phyloP scores from a whole-genome alignment of 768 basidiomycete species.

The Tulasnella sp. region DNA sequence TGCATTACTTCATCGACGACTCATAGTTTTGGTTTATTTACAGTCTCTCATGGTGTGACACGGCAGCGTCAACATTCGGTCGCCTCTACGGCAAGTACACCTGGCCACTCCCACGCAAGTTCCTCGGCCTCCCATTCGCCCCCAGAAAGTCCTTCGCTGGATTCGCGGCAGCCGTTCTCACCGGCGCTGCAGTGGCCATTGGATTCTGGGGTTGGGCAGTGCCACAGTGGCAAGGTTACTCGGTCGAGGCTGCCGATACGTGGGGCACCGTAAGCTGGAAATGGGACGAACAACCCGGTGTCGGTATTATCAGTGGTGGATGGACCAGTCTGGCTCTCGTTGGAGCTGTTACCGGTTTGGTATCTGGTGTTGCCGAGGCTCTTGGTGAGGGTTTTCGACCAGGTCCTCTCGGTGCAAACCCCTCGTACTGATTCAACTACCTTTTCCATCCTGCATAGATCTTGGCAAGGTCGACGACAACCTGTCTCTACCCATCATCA shows the following conservation, averaged over 20 bases:
- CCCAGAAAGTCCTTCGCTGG: slow-evolving; percentile 82
- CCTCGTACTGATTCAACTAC: slow-evolving; percentile 5
- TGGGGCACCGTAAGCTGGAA: slow-evolving; percentile 33
- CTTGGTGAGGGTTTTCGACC: slow-evolving; percentile 55
- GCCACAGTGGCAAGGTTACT: slow-evolving; percentile 43
- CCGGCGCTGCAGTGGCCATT: slow-evolving; percentile 61
- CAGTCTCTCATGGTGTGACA: slow-evolving; percentile 95
- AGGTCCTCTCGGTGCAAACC: slow-evolving; percentile 16
- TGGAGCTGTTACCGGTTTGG: slow-evolving; percentile 64
- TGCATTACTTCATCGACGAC: no score
- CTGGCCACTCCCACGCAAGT: slow-evolving; percentile 51
- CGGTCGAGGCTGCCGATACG: slow-evolving; percentile 38
- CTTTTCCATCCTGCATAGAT: slow-evolving; percentile 47
- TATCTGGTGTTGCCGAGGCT: slow-evolving; percentile 84
- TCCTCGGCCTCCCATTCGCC: slow-evolving; percentile 60
- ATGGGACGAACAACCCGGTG: slow-evolving; percentile 36
- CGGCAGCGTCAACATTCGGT: slow-evolving; percentile 87
- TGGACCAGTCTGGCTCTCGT: slow-evolving; percentile 54
- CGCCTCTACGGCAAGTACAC: slow-evolving; percentile 76
- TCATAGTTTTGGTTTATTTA: slow-evolving; percentile 2
- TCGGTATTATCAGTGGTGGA: slow-evolving; percentile 40
- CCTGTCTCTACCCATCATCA: slow-evolving; percentile 80
- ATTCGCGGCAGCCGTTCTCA: slow-evolving; percentile 49
- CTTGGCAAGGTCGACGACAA: slow-evolving; percentile 85
- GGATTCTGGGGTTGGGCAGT: slow-evolving; percentile 70